Evolutionary conservation across 2,329 filamentous ascomycete species (phyloP).

Genomic region (Cordyceps cateniannulata): DNA sequence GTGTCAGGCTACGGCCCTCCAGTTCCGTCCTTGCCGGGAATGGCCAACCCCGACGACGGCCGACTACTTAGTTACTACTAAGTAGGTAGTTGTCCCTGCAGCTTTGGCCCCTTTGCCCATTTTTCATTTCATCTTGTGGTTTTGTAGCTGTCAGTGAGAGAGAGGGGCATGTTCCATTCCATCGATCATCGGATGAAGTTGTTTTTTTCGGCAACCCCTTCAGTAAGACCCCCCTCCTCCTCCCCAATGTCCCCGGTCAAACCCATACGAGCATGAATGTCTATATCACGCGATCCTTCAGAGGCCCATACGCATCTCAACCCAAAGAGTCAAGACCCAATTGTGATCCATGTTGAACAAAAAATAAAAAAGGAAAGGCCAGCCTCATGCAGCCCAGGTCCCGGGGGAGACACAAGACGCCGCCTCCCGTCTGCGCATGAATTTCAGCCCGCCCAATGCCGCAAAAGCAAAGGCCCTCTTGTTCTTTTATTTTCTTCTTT

Average conservation of each 20-base stretch:
- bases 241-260: no score
- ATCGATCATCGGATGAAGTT: conserved; percentile 5
- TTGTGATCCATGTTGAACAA: not conserved
- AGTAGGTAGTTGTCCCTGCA: no score
- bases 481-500: not conserved
- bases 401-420: not conserved
- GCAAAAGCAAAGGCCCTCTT: not conserved
- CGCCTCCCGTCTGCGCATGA: not conserved
- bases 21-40: conserved; percentile 3
- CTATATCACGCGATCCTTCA: not conserved
- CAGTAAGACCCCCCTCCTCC: no score
- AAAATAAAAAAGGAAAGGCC: not conserved
- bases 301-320: not conserved
- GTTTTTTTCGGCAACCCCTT: no score
- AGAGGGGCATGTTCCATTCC: not conserved
- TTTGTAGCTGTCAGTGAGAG: no score
- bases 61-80: no score
- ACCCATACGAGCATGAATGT: not conserved
- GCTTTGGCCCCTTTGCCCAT: not conserved
- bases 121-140: not conserved
- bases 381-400: conserved; percentile 8
- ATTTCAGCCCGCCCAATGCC: conserved; percentile 5
- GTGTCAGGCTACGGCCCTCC: not conserved
- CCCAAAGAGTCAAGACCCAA: not conserved
- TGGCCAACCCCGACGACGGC: not conserved